A percentile compares a stretch with the other conserved stretches of the same genome.
These are phyloP conservation scores for Aspergillus sp. DNA, from an alignment of 2,329 filamentous ascomycete species.

Conservation along the genomic window DNA sequence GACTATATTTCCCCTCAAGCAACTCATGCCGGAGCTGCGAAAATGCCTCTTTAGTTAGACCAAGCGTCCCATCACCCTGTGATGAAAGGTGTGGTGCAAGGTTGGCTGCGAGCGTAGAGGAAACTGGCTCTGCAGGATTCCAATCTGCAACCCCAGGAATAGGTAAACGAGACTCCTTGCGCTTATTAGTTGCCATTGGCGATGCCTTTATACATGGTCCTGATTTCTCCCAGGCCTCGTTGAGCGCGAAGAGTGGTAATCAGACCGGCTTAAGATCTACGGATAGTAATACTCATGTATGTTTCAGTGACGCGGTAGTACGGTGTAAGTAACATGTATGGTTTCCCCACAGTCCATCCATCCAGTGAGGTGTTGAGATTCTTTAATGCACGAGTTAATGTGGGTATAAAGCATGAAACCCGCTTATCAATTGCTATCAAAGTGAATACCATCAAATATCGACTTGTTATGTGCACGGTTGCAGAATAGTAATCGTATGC, in stretches of 20 bases:
- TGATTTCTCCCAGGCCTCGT: not conserved
- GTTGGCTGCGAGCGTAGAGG: constrained; percentile 84
- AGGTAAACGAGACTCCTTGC: constrained; percentile 1
- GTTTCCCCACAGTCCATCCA: not conserved
- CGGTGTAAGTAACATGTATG: not conserved
- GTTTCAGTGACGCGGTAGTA: not conserved
- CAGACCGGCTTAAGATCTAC: not conserved
- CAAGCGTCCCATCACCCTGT: constrained; percentile 61
- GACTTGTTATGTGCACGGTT: no score
- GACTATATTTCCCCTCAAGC: constrained; percentile 49
- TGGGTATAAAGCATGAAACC: not conserved
- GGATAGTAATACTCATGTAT: not conserved
- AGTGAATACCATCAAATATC: no score
- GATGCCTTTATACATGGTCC: constrained; percentile 1
- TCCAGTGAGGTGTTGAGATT: no score
- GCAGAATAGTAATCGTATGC: not conserved
- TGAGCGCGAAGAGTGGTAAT: not conserved
- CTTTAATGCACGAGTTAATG: not conserved
- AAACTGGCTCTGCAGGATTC: constrained; percentile 42
- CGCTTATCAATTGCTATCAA: no score
- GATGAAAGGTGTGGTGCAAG: constrained; percentile 79
- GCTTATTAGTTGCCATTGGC: constrained; percentile 1
- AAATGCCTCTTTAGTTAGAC: constrained; percentile 71
- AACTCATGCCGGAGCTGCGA: constrained; percentile 71
- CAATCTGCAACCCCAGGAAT: constrained; percentile 4